Conservation (phyloP, 768 basidiomycete species). For the Pulveroboletus sp. region DNA sequence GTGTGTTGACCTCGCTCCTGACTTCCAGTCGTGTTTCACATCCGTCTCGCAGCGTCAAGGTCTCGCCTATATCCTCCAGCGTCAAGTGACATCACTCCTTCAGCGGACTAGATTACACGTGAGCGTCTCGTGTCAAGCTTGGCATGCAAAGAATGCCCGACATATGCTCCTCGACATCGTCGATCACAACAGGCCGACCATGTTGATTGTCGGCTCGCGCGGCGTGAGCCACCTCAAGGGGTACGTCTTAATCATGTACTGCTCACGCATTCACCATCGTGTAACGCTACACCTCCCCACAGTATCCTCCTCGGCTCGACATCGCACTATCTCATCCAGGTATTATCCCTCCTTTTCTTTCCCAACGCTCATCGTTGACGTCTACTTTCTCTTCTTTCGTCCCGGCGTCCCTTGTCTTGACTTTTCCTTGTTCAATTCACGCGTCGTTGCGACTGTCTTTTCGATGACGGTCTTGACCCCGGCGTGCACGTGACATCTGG, state of each 20-base stretch:
- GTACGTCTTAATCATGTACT: slow-evolving; percentile 36
- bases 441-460: neutral
- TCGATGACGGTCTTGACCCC: neutral
- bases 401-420: neutral
- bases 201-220: slow-evolving; percentile 95
- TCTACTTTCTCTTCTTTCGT: neutral
- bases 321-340: slow-evolving; percentile 89
- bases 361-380: neutral
- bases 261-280: neutral
- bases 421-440: neutral
- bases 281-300: neutral
- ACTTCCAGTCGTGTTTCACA: slow-evolving; percentile 8
- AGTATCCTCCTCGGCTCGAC: slow-evolving; percentile 93
- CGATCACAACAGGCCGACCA: slow-evolving; percentile 80
- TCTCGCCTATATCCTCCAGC: slow-evolving; percentile 79
- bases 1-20: slow-evolving; percentile 36
- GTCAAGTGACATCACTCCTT: slow-evolving; percentile 84
- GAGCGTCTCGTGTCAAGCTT: slow-evolving; percentile 85
- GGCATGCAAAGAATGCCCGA: slow-evolving; percentile 93
- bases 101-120: slow-evolving; percentile 90
- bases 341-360: slow-evolving; percentile 24
- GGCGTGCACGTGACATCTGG: neutral
- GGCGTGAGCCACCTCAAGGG: slow-evolving; percentile 85
- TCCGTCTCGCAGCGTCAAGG: slow-evolving; percentile 65
- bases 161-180: slow-evolving; percentile 92